A percentile compares a stretch with the other conserved stretches of the same genome.
Conservation (phyloP, 345 rosid species). For the Acer saccharum region DNA sequence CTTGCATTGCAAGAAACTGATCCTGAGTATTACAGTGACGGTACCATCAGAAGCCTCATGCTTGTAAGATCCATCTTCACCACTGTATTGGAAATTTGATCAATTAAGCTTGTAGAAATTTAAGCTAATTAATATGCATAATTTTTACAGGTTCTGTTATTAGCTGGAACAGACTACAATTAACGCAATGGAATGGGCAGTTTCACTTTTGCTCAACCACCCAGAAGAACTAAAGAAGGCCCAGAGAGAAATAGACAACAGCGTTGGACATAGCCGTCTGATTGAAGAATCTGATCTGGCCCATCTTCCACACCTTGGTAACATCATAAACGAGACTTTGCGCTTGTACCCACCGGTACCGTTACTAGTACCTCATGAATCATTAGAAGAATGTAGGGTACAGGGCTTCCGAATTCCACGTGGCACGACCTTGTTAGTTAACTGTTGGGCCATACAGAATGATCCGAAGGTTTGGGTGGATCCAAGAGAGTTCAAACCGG, state of each 20-base stretch:
- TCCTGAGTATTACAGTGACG: slow-evolving; percentile 52
- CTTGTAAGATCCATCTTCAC: slow-evolving; percentile 29
- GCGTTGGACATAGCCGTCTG: slow-evolving; percentile 35
- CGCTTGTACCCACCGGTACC: slow-evolving; percentile 51
- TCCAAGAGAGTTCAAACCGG: slow-evolving; percentile 32
- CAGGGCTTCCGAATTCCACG: slow-evolving; percentile 34
- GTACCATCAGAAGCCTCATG: slow-evolving; percentile 48
- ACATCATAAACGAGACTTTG: slow-evolving; percentile 56
- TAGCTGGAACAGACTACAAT: slow-evolving; percentile 59
- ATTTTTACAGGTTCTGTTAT: slow-evolving; percentile 37
- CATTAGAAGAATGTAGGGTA: slow-evolving; percentile 27
- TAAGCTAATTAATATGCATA: background rate
- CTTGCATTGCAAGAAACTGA: slow-evolving; percentile 46
- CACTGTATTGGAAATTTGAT: background rate
- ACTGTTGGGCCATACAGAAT: slow-evolving; percentile 35
- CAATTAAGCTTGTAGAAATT: background rate
- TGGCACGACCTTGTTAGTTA: slow-evolving; percentile 38
- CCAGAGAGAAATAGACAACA: slow-evolving; percentile 44
- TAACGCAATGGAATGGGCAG: slow-evolving; percentile 60
- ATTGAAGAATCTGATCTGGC: slow-evolving; percentile 49
- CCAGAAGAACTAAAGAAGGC: slow-evolving; percentile 47
- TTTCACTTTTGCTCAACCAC: slow-evolving; percentile 48
- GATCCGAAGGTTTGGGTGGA: slow-evolving; percentile 39
- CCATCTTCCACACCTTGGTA: slow-evolving; percentile 46
- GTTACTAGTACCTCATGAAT: slow-evolving; percentile 36